phyloP scores from a whole-genome alignment of 768 basidiomycete species.

The Russula vinacea region DNA sequence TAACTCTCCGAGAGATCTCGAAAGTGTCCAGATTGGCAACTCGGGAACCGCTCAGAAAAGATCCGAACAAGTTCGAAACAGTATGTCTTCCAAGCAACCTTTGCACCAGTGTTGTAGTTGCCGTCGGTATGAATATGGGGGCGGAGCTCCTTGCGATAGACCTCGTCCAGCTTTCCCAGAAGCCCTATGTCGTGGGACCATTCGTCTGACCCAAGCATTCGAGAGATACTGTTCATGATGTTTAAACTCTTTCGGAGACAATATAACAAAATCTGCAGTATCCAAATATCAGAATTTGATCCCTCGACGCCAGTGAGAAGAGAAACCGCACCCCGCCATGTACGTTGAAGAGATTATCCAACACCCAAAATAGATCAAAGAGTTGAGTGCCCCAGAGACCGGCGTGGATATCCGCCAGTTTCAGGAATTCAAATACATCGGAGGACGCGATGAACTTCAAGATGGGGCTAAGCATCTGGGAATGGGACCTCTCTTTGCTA shows the following conservation, averaged over 20 bases:
- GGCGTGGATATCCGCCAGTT: constrained; percentile 4
- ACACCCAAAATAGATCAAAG: constrained; percentile 18
- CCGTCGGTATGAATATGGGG: constrained; percentile 6
- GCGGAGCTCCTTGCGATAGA: neutral
- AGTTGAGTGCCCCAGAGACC: constrained; percentile 10
- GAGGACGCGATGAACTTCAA: constrained; percentile 8
- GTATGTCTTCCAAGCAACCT: constrained; percentile 9
- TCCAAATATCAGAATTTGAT: neutral
- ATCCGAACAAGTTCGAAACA: constrained; percentile 12
- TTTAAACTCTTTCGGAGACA: constrained; percentile 10
- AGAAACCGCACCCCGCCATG: constrained; percentile 21
- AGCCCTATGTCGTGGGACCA: constrained; percentile 6
- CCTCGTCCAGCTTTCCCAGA: constrained; percentile 11
- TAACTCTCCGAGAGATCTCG: constrained; percentile 6
- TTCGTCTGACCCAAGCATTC: neutral
- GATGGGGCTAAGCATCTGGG: constrained; percentile 1
- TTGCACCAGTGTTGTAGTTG: neutral
- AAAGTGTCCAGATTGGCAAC: neutral
- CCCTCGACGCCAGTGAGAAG: neutral
- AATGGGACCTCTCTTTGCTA: neutral
- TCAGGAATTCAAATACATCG: constrained; percentile 9
- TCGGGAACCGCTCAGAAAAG: constrained; percentile 7
- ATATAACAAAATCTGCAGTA: constrained; percentile 14
- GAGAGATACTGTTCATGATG: constrained; percentile 6
- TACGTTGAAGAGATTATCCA: constrained; percentile 20